A percentile compares a stretch with the other conserved stretches of the same genome.
These are phyloP conservation scores for Aspergillus floridensis DNA, from an alignment of 2,329 filamentous ascomycete species.

Conservation along the genomic window DNA sequence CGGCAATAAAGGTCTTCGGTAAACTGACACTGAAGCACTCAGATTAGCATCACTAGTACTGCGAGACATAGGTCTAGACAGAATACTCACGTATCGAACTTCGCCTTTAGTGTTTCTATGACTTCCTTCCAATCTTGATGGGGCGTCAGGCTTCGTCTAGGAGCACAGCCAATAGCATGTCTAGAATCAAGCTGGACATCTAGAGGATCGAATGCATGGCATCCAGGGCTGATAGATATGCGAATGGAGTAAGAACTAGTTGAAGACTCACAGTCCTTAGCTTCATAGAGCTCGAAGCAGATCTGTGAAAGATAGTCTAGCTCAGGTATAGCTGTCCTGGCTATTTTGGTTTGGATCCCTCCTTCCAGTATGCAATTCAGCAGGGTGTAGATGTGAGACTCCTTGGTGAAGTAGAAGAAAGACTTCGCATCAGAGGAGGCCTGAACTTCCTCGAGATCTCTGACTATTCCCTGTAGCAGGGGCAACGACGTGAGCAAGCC, in stretches of 20 bases:
- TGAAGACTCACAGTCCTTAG: slow-evolving; percentile 73
- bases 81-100: slow-evolving; percentile 80
- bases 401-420: slow-evolving; percentile 99
- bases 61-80: not conserved
- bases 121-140: slow-evolving; percentile 96
- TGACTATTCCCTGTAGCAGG: slow-evolving; percentile 91
- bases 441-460: slow-evolving; percentile 95
- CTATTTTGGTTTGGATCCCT: slow-evolving; percentile 94
- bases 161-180: slow-evolving; percentile 92
- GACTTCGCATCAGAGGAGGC: slow-evolving; percentile 90
- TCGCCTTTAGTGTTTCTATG: slow-evolving; percentile 90
- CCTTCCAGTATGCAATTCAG: slow-evolving; percentile 97
- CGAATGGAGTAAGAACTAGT: slow-evolving; percentile 93
- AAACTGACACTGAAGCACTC: slow-evolving; percentile 45
- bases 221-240: slow-evolving; percentile 92
- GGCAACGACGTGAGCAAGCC: slow-evolving; percentile 90
- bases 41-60: slow-evolving; percentile 7
- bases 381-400: slow-evolving; percentile 97
- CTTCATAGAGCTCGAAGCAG: slow-evolving; percentile 96
- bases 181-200: slow-evolving; percentile 95
- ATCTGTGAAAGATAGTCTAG: slow-evolving; percentile 97
- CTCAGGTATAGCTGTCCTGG: slow-evolving; percentile 90
- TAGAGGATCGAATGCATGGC: slow-evolving; percentile 92
- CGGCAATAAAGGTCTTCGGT: slow-evolving; percentile 51
- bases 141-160: slow-evolving; percentile 81